Evolutionary conservation across 805 yeast species (phyloP), one percentile per base, ranked within the genome.

Genomic region (Cyberlindnera suaveolens): DNA sequence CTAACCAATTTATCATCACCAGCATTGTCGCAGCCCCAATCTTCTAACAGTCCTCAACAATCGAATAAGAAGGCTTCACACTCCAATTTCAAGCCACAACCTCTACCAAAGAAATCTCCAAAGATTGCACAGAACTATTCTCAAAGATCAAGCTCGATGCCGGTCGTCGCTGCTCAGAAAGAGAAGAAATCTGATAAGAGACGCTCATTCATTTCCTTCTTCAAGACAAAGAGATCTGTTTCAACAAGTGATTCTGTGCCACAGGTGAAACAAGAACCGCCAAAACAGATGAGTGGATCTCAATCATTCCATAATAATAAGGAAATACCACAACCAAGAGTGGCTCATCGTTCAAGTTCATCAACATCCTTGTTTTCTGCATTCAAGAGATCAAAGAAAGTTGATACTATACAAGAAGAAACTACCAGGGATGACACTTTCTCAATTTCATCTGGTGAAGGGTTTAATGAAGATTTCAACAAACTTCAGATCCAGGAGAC

Each of bases 381-480:
- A 1, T 58, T 58, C 40, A 58, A 47, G 37, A 51, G 52, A 16
- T 42, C 44, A 39, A 49, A 46, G 31, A 44, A 40, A 40, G 18
- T 36, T 11, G 34, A 35, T 18, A 15, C 31, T 26, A 33, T 26
- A 10, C 20, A 31, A 17, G 33, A 29, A 36, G 10, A 29, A 20
- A 36, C 27, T 27, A 20, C 19, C 15, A 18, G 40, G 23, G 45
- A 41, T 18, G 41, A 40, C 23, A 34, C 27, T 3, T 37, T 41
- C 40, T 44, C 52, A 4, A 15, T 43, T n/a, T 48, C 47, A 1
- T 44, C 51, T 3, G 40, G 40, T 29, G 57, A 49, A 33, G 41
- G 20, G 3, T 57, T 57, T 43, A 50, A 53, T 32, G 61, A 58
- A 38, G 59, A 58, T 38, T 58, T 55, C 41, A 55, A 57, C 36